Evolutionary conservation across 148 eudicot species (phyloP).

Genomic region (Suaeda aralocaspica): DNA sequence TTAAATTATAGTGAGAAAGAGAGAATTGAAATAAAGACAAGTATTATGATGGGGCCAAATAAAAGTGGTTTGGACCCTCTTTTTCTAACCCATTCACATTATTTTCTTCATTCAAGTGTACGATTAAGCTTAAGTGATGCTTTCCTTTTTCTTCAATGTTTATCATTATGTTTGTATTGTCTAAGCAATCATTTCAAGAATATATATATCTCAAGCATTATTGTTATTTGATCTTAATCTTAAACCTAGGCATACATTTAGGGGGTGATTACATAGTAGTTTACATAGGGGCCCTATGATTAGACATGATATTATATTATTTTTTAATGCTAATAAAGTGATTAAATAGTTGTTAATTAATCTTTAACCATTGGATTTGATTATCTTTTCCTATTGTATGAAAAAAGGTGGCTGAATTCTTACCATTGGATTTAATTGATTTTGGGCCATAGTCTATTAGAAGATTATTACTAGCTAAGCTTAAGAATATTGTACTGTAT

Average conservation of each 20-base stretch:
- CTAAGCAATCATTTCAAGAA: slow-evolving; percentile 45
- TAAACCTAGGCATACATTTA: slow-evolving; percentile 18
- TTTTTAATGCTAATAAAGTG: not conserved
- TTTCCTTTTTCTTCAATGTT: slow-evolving; percentile 28
- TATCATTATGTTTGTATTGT: slow-evolving; percentile 44
- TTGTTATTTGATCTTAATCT: slow-evolving; percentile 5
- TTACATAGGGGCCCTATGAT: not conserved
- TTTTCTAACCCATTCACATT: slow-evolving; percentile 33
- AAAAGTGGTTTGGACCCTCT: slow-evolving; percentile 42
- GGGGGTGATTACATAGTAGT: slow-evolving; percentile 5
- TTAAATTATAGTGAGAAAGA: slow-evolving; percentile 32
- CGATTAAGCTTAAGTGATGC: slow-evolving; percentile 31
- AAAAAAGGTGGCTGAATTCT: not conserved
- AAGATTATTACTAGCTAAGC: not conserved
- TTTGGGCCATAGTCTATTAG: not conserved
- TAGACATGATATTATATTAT: not conserved
- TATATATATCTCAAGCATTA: slow-evolving; percentile 17
- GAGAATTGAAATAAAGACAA: slow-evolving; percentile 27
- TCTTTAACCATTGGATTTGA: not conserved
- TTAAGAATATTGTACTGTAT: too few relatives aligned
- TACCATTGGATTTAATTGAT: not conserved
- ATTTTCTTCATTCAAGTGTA: slow-evolving; percentile 23
- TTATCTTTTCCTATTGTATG: not conserved
- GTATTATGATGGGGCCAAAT: slow-evolving; percentile 37
- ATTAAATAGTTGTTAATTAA: not conserved